Evolutionary conservation across 139 green algal species (phyloP).

Genomic region (Nannochloris sp.): DNA sequence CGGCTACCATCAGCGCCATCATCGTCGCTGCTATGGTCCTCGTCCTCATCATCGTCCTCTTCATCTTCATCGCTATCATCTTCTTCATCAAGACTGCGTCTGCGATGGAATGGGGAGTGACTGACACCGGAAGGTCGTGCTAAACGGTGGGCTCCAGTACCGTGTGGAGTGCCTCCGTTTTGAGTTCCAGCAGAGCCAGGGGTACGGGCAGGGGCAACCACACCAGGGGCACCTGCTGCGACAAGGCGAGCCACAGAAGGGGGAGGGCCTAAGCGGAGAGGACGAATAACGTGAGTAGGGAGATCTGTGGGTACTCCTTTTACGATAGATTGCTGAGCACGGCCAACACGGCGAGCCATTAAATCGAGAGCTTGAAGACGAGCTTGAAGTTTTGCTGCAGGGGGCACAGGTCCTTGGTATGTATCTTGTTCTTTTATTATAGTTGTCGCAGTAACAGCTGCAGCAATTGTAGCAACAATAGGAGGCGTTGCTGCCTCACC

Average conservation of each 20-base stretch:
- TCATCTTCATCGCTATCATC: background rate
- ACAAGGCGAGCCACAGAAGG: background rate
- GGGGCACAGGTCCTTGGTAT: background rate
- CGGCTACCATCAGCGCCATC: background rate
- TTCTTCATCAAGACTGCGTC: background rate
- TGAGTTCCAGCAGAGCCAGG: background rate
- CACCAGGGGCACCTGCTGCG: background rate
- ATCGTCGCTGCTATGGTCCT: background rate
- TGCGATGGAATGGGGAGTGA: conserved; percentile 10
- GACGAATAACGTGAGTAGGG: background rate
- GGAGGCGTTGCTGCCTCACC: no score
- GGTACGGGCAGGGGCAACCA: background rate
- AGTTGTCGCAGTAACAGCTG: background rate
- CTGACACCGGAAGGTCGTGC: background rate
- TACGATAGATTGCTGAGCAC: conserved; percentile 21
- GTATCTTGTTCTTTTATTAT: background rate
- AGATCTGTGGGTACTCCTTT: conserved; percentile 29
- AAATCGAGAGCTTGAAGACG: background rate
- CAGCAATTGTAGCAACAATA: no score
- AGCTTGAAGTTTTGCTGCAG: no score
- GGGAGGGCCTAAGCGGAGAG: background rate
- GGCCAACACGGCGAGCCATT: conserved; percentile 13
- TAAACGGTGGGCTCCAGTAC: conserved; percentile 18
- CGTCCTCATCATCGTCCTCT: background rate
- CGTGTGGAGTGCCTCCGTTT: background rate